These are phyloP conservation scores for Talaromyces sp. DNA, from an alignment of 2,329 filamentous ascomycete genomes.

Conservation along the genomic window DNA sequence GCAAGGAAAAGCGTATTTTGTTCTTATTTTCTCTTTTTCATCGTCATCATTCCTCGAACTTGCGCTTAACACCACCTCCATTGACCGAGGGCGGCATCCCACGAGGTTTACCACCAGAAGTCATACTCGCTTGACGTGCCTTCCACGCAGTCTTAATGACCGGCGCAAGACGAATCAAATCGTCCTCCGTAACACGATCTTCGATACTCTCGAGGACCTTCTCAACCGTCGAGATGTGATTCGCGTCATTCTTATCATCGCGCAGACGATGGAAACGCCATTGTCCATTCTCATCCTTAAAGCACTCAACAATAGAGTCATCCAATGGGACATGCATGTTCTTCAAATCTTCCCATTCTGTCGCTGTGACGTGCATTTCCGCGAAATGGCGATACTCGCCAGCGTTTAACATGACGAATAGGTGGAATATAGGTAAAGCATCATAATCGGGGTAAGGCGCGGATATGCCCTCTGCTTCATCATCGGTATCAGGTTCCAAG, in stretches of 20 bases:
- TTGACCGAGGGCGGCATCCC: constrained; percentile 31
- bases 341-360: constrained; percentile 86
- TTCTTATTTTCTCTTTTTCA: background rate
- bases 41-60: constrained; percentile 41
- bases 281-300: constrained; percentile 69
- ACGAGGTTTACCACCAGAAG: constrained; percentile 28
- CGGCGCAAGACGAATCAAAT: constrained; percentile 70
- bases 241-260: constrained; percentile 89
- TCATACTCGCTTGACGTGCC: constrained; percentile 52
- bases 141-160: constrained; percentile 84
- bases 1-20: background rate
- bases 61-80: constrained; percentile 44
- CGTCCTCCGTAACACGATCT: constrained; percentile 79
- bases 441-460: constrained; percentile 77
- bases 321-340: constrained; percentile 73
- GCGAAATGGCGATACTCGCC: constrained; percentile 67
- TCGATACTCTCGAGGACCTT: constrained; percentile 89
- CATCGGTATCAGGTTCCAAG: constrained; percentile 67
- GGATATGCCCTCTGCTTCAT: constrained; percentile 67
- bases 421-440: constrained; percentile 70
- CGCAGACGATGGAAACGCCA: constrained; percentile 91
- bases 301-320: constrained; percentile 87
- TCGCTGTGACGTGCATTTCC: constrained; percentile 68
- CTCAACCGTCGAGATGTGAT: constrained; percentile 80
- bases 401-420: constrained; percentile 70